Percentiles rank a stretch among this genome's conserved stretches.
These are phyloP conservation scores for Raphanus hybrid DNA, from an alignment of 441 rosid species.

Conservation along the genomic window DNA sequence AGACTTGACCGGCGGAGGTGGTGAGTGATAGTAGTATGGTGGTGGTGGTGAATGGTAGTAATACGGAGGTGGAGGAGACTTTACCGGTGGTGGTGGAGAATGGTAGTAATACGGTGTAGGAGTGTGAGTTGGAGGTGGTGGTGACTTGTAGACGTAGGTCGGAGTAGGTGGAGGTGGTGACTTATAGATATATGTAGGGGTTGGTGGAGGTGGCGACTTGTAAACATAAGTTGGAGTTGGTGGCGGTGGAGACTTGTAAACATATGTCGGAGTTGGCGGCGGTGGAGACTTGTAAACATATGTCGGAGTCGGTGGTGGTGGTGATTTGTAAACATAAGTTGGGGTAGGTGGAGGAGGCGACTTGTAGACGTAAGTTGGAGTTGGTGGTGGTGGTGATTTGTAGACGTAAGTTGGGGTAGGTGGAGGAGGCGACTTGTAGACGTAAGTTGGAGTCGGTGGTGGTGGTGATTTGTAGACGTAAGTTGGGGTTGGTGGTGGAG, in stretches of 20 bases:
- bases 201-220: background rate
- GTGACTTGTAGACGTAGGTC: slow-evolving; percentile 38
- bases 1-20: too few species aligned
- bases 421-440: slow-evolving; percentile 44
- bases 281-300: too few species aligned
- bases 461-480: slow-evolving; percentile 48
- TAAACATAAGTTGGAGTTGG: background rate
- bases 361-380: background rate
- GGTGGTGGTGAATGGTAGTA: too few species aligned
- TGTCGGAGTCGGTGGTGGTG: slow-evolving; percentile 38
- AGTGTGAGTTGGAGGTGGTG: slow-evolving; percentile 10
- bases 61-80: too few species aligned
- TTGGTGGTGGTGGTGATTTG: slow-evolving; percentile 48
- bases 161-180: slow-evolving; percentile 6
- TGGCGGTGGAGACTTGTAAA: too few species aligned
- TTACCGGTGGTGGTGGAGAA: slow-evolving; percentile 45
- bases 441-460: background rate
- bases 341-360: slow-evolving; percentile 15
- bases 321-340: slow-evolving; percentile 35
- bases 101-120: slow-evolving; percentile 38
- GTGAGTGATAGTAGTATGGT: too few species aligned
- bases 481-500: slow-evolving; percentile 38
- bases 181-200: background rate
- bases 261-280: too few species aligned
- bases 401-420: slow-evolving; percentile 38